A percentile compares a stretch with the other conserved stretches of the same genome.
phyloP scores from a whole-genome alignment of 176 grass and related monocot genomes.

The Triticum turgidum region DNA sequence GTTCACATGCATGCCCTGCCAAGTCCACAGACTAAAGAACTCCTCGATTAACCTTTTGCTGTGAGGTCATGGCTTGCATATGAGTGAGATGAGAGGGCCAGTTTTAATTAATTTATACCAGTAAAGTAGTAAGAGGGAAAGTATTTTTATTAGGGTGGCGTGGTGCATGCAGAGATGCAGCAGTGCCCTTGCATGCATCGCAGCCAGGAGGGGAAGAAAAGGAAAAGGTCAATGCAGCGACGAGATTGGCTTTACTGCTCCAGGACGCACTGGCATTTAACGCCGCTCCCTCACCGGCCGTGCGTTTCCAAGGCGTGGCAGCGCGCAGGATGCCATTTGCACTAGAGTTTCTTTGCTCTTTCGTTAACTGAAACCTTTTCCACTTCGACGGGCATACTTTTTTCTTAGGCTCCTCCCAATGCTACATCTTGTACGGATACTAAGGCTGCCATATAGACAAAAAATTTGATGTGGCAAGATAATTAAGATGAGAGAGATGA shows the following conservation, averaged over 20 bases:
- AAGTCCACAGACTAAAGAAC: conserved; percentile 5
- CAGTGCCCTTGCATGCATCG: conserved; percentile 7
- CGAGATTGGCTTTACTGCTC: not conserved
- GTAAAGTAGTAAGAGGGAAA: not conserved
- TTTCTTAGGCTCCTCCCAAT: too few relatives aligned
- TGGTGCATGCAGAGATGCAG: conserved; percentile 16
- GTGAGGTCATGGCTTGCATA: conserved; percentile 54
- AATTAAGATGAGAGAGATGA: too few relatives aligned
- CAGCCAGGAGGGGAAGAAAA: not conserved
- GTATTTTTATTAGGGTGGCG: conserved; percentile 19
- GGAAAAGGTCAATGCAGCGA: conserved; percentile 29
- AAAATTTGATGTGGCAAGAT: too few relatives aligned
- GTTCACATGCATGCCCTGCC: conserved; percentile 21
- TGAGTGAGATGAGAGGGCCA: conserved; percentile 2
- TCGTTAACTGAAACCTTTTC: not conserved
- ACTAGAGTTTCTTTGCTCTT: conserved; percentile 37
- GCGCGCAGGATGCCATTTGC: conserved; percentile 12
- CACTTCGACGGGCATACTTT: too few relatives aligned
- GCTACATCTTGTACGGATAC: too few relatives aligned
- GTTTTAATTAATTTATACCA: not conserved
- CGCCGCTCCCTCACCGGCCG: not conserved
- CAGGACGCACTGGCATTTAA: conserved; percentile 26
- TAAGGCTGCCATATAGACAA: too few relatives aligned
- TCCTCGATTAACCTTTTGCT: conserved; percentile 10
- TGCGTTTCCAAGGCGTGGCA: conserved; percentile 37